phyloP scores from a whole-genome alignment of 2,329 filamentous ascomycete genomes.

The Zelopaecilomyces penicillatus region DNA sequence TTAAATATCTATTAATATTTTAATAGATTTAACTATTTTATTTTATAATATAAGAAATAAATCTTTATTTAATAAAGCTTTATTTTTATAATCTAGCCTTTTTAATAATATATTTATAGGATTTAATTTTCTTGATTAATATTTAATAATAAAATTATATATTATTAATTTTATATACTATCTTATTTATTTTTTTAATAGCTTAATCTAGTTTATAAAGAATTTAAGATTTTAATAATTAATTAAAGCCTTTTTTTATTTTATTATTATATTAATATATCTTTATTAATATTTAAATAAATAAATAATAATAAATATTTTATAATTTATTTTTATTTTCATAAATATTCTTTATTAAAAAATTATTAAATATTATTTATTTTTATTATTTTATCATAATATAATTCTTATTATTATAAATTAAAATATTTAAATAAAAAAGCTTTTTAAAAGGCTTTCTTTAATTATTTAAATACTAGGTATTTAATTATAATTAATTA shows the following conservation, averaged over 20 bases:
- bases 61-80: not conserved
- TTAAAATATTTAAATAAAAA: no score
- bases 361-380: not conserved
- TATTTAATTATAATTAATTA: not conserved
- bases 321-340: not conserved
- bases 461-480: no score
- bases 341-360: not conserved
- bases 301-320: not conserved
- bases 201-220: no score
- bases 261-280: not conserved
- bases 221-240: no score
- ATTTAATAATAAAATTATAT: not conserved
- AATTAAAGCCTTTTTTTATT: not conserved
- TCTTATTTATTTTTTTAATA: no score
- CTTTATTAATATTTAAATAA: no score
- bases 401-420: no score
- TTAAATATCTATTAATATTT: not conserved
- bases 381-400: not conserved
- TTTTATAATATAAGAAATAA: no score
- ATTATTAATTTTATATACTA: no score
- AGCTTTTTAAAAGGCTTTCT: no score
- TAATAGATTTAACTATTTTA: no score
- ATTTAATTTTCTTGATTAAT: not conserved
- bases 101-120: not conserved
- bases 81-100: not conserved